These are phyloP conservation scores for Cardamine resedifolia DNA, from an alignment of 345 rosid genomes.

Conservation along the genomic window DNA sequence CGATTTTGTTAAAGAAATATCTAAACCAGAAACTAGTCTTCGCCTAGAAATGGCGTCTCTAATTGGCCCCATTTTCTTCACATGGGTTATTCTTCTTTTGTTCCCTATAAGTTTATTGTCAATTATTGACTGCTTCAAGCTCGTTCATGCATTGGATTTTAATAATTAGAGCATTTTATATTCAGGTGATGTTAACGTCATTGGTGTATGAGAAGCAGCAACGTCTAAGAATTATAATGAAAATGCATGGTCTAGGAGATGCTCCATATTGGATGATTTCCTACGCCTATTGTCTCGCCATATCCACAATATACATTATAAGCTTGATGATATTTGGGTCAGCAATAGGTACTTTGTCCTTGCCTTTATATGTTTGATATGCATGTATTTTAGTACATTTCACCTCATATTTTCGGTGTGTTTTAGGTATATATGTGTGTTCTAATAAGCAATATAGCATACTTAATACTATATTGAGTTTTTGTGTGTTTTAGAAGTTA, in stretches of 20 bases:
- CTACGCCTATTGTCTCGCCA: conserved; percentile 59
- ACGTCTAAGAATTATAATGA: conserved; percentile 84
- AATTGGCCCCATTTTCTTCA: conserved; percentile 77
- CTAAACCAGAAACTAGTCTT: conserved; percentile 47
- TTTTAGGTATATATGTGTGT: no score
- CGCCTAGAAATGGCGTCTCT: conserved; percentile 67
- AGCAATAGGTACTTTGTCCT: no score
- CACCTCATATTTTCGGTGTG: no score
- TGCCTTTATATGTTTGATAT: no score
- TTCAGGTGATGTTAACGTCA: conserved; percentile 65
- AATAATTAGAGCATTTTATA: background rate
- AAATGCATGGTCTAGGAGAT: conserved; percentile 96
- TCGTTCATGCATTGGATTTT: background rate
- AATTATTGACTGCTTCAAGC: background rate
- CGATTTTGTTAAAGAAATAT: conserved; percentile 81
- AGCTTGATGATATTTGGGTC: no score
- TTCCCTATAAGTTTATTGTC: conserved; percentile 70
- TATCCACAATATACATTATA: no score
- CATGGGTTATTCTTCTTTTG: conserved; percentile 49
- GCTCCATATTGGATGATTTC: conserved; percentile 90
- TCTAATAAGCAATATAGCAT: no score
- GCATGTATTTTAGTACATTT: no score
- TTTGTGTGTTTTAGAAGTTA: no score
- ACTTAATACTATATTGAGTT: no score
- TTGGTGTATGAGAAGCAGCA: conserved; percentile 85